These are phyloP conservation scores for Sarocladium strictum DNA, from an alignment of 2,329 filamentous ascomycete species.

Conservation along the genomic window DNA sequence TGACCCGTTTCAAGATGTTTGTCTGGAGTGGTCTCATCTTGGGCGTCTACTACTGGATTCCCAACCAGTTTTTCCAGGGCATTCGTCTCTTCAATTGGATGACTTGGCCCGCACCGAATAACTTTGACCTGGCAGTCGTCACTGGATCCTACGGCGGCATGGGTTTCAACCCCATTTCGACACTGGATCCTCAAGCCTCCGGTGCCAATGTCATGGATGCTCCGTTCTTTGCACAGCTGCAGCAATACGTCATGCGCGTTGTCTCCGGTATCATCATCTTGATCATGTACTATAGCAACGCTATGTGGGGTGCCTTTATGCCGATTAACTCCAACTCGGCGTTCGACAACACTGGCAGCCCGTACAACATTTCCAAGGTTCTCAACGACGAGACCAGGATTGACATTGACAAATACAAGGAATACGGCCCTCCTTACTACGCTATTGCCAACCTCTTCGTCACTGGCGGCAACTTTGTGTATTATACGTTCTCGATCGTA, in stretches of 20 bases:
- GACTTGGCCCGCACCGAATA: constrained; percentile 42
- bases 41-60: constrained; percentile 43
- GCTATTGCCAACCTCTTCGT: constrained; percentile 24
- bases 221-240: constrained; percentile 34
- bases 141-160: constrained; percentile 35
- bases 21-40: constrained; percentile 29
- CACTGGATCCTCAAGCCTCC: constrained; percentile 42
- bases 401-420: constrained; percentile 27
- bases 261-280: constrained; percentile 34
- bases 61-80: constrained; percentile 37
- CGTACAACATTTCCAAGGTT: constrained; percentile 37
- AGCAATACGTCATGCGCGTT: constrained; percentile 27
- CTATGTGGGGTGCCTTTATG: constrained; percentile 36
- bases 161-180: constrained; percentile 43
- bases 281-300: constrained; percentile 37
- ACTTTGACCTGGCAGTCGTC: constrained; percentile 35
- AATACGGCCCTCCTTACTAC: constrained; percentile 28
- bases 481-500: constrained; percentile 27
- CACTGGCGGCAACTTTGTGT: constrained; percentile 25
- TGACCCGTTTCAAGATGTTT: constrained; percentile 39
- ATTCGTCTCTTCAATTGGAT: constrained; percentile 43
- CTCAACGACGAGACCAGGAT: constrained; percentile 29
- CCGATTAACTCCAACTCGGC: constrained; percentile 41
- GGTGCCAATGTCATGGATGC: constrained; percentile 22
- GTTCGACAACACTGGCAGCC: constrained; percentile 36